Percentiles rank a stretch among this genome's conserved stretches.
These are phyloP conservation scores for Brassica hybrid DNA, from an alignment of 441 rosid species.

Conservation along the genomic window DNA sequence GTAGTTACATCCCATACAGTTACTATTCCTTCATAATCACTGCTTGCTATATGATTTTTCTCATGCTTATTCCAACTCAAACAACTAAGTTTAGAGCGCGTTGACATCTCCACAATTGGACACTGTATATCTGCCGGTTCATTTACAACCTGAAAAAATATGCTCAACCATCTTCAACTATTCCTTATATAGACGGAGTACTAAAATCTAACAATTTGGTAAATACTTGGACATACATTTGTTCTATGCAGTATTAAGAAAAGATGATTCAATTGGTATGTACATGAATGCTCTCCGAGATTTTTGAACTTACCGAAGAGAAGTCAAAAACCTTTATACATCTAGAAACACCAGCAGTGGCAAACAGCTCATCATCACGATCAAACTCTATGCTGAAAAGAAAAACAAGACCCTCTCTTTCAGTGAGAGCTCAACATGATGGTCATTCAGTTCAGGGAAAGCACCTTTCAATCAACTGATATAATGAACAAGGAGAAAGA, in stretches of 20 bases:
- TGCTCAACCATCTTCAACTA: not conserved
- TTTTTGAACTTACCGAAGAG: slow-evolving; percentile 67
- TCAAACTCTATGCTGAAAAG: slow-evolving; percentile 94
- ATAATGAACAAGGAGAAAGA: slow-evolving; percentile 10
- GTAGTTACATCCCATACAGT: slow-evolving; percentile 98
- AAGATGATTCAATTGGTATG: slow-evolving; percentile 5
- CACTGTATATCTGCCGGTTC: slow-evolving; percentile 79
- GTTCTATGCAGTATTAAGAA: not conserved
- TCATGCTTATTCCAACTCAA: slow-evolving; percentile 97
- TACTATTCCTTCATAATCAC: slow-evolving; percentile 98
- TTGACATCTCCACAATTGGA: slow-evolving; percentile 96
- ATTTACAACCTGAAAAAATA: slow-evolving; percentile 75
- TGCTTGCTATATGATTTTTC: slow-evolving; percentile 96
- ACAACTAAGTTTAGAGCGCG: slow-evolving; percentile 98
- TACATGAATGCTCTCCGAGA: slow-evolving; percentile 15
- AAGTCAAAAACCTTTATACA: slow-evolving; percentile 96
- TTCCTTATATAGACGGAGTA: too few species aligned
- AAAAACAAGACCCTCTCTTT: slow-evolving; percentile 17
- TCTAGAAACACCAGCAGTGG: slow-evolving; percentile 98
- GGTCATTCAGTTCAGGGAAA: slow-evolving; percentile 20
- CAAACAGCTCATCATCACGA: slow-evolving; percentile 94
- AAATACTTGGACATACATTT: too few species aligned
- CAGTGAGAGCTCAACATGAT: slow-evolving; percentile 19
- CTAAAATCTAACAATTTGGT: too few species aligned
- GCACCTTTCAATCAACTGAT: slow-evolving; percentile 12